A percentile compares a stretch with the other conserved stretches of the same genome.
Conservation (phyloP, 495 filamentous ascomycete species). For the Talaromyces trachyspermus region DNA sequence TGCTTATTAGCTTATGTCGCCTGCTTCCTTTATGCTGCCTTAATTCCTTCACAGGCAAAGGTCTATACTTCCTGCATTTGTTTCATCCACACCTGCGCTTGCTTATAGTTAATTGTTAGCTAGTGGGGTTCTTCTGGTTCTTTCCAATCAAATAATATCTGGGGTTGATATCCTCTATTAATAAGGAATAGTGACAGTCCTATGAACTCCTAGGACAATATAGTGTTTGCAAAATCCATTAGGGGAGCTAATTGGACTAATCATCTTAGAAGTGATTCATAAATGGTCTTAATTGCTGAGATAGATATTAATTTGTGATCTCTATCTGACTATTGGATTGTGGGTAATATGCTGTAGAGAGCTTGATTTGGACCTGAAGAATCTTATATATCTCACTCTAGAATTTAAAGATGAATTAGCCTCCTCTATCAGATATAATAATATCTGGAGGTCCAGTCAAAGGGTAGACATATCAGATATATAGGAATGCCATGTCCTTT, state of each 20-base stretch:
- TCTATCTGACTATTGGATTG: slow-evolving; percentile 13
- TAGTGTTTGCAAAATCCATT: not conserved
- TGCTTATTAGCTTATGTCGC: slow-evolving; percentile 1
- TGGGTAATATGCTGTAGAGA: slow-evolving; percentile 16
- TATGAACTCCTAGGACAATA: not conserved
- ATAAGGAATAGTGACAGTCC: not conserved
- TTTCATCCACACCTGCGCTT: not conserved
- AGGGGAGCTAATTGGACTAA: slow-evolving; percentile 8
- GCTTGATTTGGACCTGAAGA: slow-evolving; percentile 10
- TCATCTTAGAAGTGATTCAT: slow-evolving; percentile 10
- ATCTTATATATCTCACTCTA: slow-evolving; percentile 14
- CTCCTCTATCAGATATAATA: slow-evolving; percentile 15
- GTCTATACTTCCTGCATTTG: slow-evolving; percentile 1
- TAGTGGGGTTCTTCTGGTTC: not conserved
- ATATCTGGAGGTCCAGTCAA: slow-evolving; percentile 6
- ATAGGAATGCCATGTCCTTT: not conserved
- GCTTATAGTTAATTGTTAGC: not conserved
- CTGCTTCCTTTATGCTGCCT: not conserved
- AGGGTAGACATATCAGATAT: too few relatives aligned
- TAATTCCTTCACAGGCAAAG: not conserved
- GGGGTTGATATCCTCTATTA: not conserved
- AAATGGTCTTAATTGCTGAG: not conserved
- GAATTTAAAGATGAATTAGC: slow-evolving; percentile 12
- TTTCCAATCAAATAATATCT: not conserved
- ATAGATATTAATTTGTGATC: slow-evolving; percentile 2